Conservation (phyloP, 2,329 filamentous ascomycete genomes). For the Tympanopsis confertula region DNA sequence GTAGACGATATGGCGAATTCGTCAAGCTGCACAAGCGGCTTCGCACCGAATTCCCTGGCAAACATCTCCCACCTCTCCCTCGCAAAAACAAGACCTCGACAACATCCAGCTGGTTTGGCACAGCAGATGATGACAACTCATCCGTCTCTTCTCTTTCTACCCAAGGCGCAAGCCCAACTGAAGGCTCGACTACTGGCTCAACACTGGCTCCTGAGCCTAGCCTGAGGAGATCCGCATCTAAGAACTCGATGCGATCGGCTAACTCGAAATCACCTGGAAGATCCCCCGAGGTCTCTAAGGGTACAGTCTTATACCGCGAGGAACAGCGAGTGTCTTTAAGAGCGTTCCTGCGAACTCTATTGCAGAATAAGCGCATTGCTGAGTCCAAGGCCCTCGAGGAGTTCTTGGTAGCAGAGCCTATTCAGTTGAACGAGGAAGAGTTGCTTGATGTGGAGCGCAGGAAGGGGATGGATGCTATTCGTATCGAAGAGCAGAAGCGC, state of each 20-base stretch:
- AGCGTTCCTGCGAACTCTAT: constrained; percentile 72
- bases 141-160: constrained; percentile 76
- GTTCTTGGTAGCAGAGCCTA: constrained; percentile 65
- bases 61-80: constrained; percentile 74
- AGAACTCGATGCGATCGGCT: constrained; percentile 13
- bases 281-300: constrained; percentile 22
- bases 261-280: constrained; percentile 28
- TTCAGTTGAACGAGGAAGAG: constrained; percentile 72
- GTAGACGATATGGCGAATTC: constrained; percentile 82
- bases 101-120: constrained; percentile 30
- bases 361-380: constrained; percentile 76
- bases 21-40: constrained; percentile 66
- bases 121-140: constrained; percentile 52
- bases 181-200: constrained; percentile 12
- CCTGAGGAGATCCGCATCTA: constrained; percentile 12
- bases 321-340: constrained; percentile 82
- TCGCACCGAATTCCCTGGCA: constrained; percentile 77
- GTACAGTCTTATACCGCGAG: constrained; percentile 66
- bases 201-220: constrained; percentile 19
- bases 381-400: constrained; percentile 73
- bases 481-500: constrained; percentile 80
- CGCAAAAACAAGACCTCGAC: constrained; percentile 70
- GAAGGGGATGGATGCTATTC: constrained; percentile 74
- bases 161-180: constrained; percentile 36
- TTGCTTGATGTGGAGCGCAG: constrained; percentile 67